Conservation (phyloP, 768 basidiomycete genomes). For the Russula sp. region DNA sequence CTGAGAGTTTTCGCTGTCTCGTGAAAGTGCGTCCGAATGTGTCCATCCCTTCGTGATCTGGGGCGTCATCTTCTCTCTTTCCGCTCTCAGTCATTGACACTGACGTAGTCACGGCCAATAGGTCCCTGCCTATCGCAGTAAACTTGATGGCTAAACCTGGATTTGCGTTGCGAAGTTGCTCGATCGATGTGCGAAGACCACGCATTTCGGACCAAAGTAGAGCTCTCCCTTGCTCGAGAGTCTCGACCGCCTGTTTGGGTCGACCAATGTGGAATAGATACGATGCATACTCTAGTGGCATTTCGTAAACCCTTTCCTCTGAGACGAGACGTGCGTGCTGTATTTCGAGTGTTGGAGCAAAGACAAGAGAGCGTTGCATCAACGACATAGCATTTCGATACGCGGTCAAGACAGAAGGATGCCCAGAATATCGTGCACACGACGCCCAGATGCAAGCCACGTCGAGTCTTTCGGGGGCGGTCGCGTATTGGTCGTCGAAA, state of each 20-base stretch:
- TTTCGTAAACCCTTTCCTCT: not conserved
- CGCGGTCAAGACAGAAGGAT: not conserved
- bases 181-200: conserved; percentile 9
- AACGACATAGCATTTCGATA: not conserved
- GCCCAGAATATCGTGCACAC: not conserved
- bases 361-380: not conserved
- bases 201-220: conserved; percentile 17
- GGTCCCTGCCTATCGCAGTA: not conserved
- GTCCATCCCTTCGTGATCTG: too few species aligned
- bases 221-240: conserved; percentile 13
- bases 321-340: not conserved
- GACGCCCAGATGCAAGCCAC: not conserved
- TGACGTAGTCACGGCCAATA: not conserved
- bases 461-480: not conserved
- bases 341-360: not conserved
- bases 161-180: not conserved
- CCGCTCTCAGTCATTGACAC: too few species aligned
- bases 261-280: not conserved
- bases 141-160: not conserved
- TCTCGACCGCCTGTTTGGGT: conserved; percentile 1
- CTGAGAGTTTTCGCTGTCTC: not conserved
- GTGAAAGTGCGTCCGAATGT: not conserved
- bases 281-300: conserved; percentile 1
- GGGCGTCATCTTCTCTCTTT: too few species aligned
- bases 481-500: too few species aligned